Evolutionary conservation across 129 eudicot species (phyloP), one percentile per base, ranked within the genome.

Genomic region (Chrysanthemum seticuspe): DNA sequence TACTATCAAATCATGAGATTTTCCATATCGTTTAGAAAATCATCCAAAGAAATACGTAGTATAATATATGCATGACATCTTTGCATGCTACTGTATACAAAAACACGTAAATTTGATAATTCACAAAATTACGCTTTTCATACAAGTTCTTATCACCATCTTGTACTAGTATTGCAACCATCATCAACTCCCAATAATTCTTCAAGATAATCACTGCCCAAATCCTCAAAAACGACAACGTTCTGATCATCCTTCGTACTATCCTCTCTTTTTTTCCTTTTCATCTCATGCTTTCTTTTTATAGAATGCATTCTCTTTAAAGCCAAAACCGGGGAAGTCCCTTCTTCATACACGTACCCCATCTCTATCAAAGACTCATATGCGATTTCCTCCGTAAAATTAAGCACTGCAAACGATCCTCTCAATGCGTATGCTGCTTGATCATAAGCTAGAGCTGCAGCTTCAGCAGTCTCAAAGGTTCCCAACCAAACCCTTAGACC

Each of bases 321-420:
- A 1, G 82, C 74, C 71, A 84, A 12, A 25, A 84, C 82, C 21
- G 87, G 87, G 50, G 87, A 84, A 62, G 68, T 62, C 50, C 84
- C 82, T 21, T 64, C 82, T 65, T 62, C 82, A 6, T 65, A 77
- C 13, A 62, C 65, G 11, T 60, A 72, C 47, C 71, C 77, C 54
- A 84, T 80, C 74, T 73, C 85, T 70, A 18, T 16, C 65, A 84
- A 59, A 11, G 87, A 84, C 58, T 76, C 77, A 62, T 78, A 67
- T 14, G 79, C 87, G 68, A 68, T 10, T 66, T 80, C 80, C 55
- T 44, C 67, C 19, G 88, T 74, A 53, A 53, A 84, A 19, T 84
- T 84, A 11, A 84, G 85, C 71, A 80, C 82, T 14, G 87, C 87
- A 67, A 29, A 54, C 2, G 78, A 45, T 18, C 88, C 83, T 4